Percentiles rank a stretch among this genome's conserved stretches.
These are phyloP conservation scores for Gleditsia sinensis DNA, from an alignment of 306 rosid genomes.

Conservation along the genomic window DNA sequence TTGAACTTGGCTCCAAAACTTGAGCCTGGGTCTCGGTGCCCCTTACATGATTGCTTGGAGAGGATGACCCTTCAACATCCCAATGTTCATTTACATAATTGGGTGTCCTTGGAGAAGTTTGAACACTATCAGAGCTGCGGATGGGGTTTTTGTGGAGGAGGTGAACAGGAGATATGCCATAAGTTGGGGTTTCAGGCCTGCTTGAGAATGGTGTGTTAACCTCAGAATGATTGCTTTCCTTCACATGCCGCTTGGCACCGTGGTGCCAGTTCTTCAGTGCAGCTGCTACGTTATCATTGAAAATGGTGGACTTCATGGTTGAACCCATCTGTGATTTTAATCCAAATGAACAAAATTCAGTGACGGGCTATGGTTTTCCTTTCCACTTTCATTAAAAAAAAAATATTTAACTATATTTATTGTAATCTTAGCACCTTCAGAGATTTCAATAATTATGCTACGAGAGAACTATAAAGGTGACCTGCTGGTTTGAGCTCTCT, in stretches of 20 bases:
- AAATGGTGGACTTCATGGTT: slow-evolving; percentile 64
- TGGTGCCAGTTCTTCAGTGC: slow-evolving; percentile 69
- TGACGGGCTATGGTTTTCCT: too few relatives aligned
- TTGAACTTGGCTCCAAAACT: slow-evolving; percentile 35
- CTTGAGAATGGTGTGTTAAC: slow-evolving; percentile 57
- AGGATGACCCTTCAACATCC: slow-evolving; percentile 45
- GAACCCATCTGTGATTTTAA: too few relatives aligned
- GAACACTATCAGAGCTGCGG: slow-evolving; percentile 36
- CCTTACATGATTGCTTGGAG: slow-evolving; percentile 29
- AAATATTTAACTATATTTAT: too few relatives aligned
- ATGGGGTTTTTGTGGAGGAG: slow-evolving; percentile 48
- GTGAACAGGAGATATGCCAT: slow-evolving; percentile 69
- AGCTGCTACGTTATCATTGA: slow-evolving; percentile 59
- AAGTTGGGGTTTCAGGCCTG: slow-evolving; percentile 57
- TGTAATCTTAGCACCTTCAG: too few relatives aligned
- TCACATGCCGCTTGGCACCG: slow-evolving; percentile 52
- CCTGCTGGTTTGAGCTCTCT: too few relatives aligned
- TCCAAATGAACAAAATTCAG: too few relatives aligned
- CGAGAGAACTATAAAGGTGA: too few relatives aligned
- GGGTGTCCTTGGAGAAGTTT: slow-evolving; percentile 48
- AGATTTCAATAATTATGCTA: too few relatives aligned
- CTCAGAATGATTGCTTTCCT: slow-evolving; percentile 42
- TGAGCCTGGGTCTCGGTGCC: slow-evolving; percentile 26
- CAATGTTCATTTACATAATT: slow-evolving; percentile 44
- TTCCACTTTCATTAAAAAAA: too few relatives aligned